Conservation (phyloP, 352 stramenopile species). For the Globisporangium solare region DNA sequence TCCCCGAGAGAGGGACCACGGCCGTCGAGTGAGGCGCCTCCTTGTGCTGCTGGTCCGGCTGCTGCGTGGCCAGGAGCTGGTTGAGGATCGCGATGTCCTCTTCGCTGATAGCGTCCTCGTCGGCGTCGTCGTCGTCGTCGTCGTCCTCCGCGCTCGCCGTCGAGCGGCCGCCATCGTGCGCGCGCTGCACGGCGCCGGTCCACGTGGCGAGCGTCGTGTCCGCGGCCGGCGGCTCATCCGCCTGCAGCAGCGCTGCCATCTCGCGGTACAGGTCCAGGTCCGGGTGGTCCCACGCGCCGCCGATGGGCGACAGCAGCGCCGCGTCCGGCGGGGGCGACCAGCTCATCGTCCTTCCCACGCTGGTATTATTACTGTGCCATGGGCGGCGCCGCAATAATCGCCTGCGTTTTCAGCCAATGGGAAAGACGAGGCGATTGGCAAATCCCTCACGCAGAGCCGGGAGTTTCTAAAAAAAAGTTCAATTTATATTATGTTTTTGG, state of each 20-base stretch:
- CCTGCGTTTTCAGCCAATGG: too few relatives aligned
- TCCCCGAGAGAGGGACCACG: too few relatives aligned
- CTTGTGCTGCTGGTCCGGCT: not conserved
- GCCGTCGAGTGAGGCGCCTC: too few relatives aligned
- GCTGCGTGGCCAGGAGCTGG: slow-evolving; percentile 7
- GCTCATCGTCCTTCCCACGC: not conserved
- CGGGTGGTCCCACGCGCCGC: slow-evolving; percentile 6
- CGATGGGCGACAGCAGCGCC: slow-evolving; percentile 2
- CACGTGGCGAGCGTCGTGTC: too few relatives aligned
- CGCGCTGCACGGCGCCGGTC: not conserved
- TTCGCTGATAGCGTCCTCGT: slow-evolving; percentile 9
- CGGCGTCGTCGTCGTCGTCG: slow-evolving; percentile 1
- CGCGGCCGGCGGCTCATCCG: not conserved
- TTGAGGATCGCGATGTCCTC: slow-evolving; percentile 14
- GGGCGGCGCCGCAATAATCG: too few relatives aligned
- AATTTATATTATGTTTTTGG: too few relatives aligned
- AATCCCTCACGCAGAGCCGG: too few relatives aligned
- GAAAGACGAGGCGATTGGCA: too few relatives aligned
- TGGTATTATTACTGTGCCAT: too few relatives aligned
- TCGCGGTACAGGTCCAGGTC: slow-evolving; percentile 9
- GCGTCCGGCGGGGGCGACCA: slow-evolving; percentile 1
- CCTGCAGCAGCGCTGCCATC: slow-evolving; percentile 7
- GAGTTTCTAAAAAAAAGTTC: too few relatives aligned
- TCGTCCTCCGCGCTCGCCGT: not conserved
- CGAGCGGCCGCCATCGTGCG: not conserved